Evolutionary conservation across 495 filamentous ascomycete genomes (phyloP), one percentile per base, ranked within the genome.

Genomic region (Penicillium flavigenum): DNA sequence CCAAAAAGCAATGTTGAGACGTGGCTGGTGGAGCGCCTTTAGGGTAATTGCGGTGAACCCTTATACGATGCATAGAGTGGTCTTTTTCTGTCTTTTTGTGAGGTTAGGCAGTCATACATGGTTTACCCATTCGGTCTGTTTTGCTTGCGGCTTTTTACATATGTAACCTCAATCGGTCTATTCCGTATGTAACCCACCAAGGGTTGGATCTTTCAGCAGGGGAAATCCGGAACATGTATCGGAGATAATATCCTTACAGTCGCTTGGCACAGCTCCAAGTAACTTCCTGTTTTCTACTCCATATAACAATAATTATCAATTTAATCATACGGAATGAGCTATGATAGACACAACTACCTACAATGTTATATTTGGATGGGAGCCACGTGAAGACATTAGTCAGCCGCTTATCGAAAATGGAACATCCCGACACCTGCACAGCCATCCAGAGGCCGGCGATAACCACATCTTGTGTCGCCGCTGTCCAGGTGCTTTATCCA

Each of bases 401-500:
- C 63, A 59, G 57, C 60, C n/a, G 22, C 58, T 54, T 56, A 48
- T 51, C 52, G 36, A 53, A 36, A 22, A 47, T 47, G 34, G 19
- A 26, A 26, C 19, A 22, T 31, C 16, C 16, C 16, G 6, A 36
- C 42, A 48, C 47, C 32, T n/a, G 46, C 16, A n/a, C 29, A 65
- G 63, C 63, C 63, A 65, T 62, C 57, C 63, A 66, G 61, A 64
- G 47, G 58, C 52, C 56, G 20, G 47, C 61, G 64, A 66, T 66
- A 66, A 64, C 32, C 57, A 53, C 47, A n/a, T 27, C 36, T 34
- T 56, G 45, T 41, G 45, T 31, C 24, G 31, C 22, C 22, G 11
- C 31, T 19, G 10, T 14, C 31, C 10, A 34, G 31, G 31, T 34
- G 34, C 38, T 39, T 52, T 47, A 55, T 60, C 64, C 64, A 66